Evolutionary conservation across 805 yeast genomes (phyloP).

Genomic region (Debaryomyces tyrocola): DNA sequence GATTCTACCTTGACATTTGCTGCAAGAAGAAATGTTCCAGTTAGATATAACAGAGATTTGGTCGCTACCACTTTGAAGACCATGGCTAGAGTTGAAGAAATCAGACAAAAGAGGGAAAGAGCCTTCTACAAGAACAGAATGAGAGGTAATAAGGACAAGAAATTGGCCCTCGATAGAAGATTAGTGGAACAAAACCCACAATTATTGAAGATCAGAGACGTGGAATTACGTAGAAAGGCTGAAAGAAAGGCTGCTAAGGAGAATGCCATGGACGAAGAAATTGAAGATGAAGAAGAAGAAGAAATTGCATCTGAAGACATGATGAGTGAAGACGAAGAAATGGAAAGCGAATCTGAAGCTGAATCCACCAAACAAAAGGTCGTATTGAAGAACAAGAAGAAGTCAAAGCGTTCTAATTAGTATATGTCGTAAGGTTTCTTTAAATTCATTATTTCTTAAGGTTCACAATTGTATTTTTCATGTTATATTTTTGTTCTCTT

Average conservation of each 20-base stretch:
- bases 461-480: not conserved
- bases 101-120: constrained; percentile 92
- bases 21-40: constrained; percentile 96
- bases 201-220: constrained; percentile 88
- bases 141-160: constrained; percentile 93
- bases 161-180: constrained; percentile 81
- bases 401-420: constrained; percentile 13
- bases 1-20: constrained; percentile 96
- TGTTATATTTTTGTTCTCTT: constrained; percentile 1
- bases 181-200: constrained; percentile 88
- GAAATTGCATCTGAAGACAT: constrained; percentile 37
- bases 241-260: constrained; percentile 68
- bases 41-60: constrained; percentile 93
- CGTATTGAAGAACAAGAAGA: constrained; percentile 63
- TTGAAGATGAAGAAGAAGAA: constrained; percentile 42
- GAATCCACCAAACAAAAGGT: constrained; percentile 56
- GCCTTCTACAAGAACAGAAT: constrained; percentile 99
- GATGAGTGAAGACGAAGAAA: constrained; percentile 42
- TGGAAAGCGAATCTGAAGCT: constrained; percentile 43
- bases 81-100: constrained; percentile 94
- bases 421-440: too few relatives aligned
- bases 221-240: constrained; percentile 75
- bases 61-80: constrained; percentile 93
- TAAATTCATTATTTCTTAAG: not conserved
- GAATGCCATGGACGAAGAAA: constrained; percentile 46